A percentile compares a stretch with the other conserved stretches of the same genome.
Conservation (phyloP, 2,329 filamentous ascomycete genomes). For the Gaeumannomyces tritici region DNA sequence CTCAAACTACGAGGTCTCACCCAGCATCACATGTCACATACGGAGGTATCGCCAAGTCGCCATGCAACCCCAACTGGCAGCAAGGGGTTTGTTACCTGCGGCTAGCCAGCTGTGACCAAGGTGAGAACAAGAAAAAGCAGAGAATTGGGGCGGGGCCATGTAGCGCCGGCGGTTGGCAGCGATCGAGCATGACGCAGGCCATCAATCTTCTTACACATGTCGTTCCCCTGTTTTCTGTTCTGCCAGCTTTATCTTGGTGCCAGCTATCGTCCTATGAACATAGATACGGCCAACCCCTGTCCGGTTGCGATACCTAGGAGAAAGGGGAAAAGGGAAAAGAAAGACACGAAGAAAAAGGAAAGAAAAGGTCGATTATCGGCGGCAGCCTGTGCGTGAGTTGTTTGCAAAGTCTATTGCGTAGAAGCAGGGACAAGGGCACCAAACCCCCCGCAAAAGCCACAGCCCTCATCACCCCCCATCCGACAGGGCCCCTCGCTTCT, state of each 20-base stretch:
- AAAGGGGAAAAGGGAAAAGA: too few species aligned
- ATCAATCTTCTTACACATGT: neutral
- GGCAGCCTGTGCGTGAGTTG: neutral
- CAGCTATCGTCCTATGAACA: neutral
- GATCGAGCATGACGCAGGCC: neutral
- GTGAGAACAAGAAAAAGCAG: too few species aligned
- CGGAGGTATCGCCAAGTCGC: too few species aligned
- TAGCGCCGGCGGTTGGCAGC: neutral
- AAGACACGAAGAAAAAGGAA: too few species aligned
- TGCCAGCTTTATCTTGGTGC: neutral
- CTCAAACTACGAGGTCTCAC: neutral
- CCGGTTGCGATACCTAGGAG: too few species aligned
- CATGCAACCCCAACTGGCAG: too few species aligned
- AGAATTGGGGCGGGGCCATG: neutral
- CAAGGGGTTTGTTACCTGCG: too few species aligned
- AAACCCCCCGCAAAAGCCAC: neutral
- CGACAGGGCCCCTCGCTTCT: neutral
- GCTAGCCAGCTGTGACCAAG: too few species aligned
- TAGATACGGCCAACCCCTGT: neutral
- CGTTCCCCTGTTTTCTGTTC: neutral
- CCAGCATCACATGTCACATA: neutral
- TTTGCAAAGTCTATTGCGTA: neutral
- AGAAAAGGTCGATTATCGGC: too few species aligned
- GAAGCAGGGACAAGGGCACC: neutral
- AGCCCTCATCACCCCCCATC: too few species aligned